A percentile compares a stretch with the other conserved stretches of the same genome.
phyloP scores from a whole-genome alignment of 73 alveolate genomes.

The Tetrahymena thermophila region DNA sequence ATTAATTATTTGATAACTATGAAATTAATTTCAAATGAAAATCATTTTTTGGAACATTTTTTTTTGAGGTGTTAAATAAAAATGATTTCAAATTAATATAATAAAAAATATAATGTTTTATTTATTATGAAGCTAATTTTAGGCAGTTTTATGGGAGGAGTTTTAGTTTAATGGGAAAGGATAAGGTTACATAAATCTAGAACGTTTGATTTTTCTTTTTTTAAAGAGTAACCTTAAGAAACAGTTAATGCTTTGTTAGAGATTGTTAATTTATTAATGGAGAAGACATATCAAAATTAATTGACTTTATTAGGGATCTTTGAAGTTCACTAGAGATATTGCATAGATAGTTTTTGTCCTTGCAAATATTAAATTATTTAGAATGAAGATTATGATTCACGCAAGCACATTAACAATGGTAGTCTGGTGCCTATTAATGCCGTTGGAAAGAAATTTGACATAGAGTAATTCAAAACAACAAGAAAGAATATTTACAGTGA shows the following conservation, averaged over 20 bases:
- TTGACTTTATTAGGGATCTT: not conserved
- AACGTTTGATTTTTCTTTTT: not conserved
- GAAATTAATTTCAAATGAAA: too few species aligned
- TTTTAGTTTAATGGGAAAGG: not conserved
- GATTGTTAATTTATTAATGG: not conserved
- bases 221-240: not conserved
- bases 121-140: not conserved
- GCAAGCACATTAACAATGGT: not conserved
- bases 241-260: not conserved
- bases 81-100: too few species aligned
- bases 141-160: not conserved
- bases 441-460: not conserved
- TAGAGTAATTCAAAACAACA: not conserved
- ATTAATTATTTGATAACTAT: too few species aligned
- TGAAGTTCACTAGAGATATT: not conserved
- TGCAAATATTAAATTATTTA: not conserved
- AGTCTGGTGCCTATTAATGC: not conserved
- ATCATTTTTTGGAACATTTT: too few species aligned
- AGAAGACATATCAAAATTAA: not conserved
- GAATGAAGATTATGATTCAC: not conserved
- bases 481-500: not conserved
- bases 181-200: not conserved
- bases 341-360: not conserved
- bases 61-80: too few species aligned
- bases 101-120: too few species aligned